Evolutionary conservation across 2,329 filamentous ascomycete genomes (phyloP).

Genomic region (Botryotinia narcissicola): DNA sequence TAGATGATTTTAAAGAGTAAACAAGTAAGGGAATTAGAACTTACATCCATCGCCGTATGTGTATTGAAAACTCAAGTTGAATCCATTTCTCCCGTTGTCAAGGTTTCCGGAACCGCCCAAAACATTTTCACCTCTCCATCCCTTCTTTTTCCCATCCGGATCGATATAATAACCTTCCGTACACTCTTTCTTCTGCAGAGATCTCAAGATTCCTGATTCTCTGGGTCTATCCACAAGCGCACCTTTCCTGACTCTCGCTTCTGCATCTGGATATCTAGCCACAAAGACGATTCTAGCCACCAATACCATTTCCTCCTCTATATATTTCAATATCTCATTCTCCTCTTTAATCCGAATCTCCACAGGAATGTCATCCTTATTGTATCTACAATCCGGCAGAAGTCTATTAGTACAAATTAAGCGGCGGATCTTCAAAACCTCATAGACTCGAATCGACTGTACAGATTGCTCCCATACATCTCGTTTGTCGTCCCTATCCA

Average conservation of each 20-base stretch:
- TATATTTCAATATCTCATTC: background rate
- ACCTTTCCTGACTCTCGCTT: background rate
- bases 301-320: slow-evolving; percentile 16
- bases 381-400: slow-evolving; percentile 40
- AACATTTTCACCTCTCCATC: slow-evolving; percentile 23
- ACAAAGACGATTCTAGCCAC: slow-evolving; percentile 19
- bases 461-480: slow-evolving; percentile 40
- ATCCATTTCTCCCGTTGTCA: background rate
- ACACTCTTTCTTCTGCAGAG: background rate
- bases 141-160: background rate
- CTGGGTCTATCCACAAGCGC: background rate
- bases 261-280: slow-evolving; percentile 5
- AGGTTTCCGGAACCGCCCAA: slow-evolving; percentile 20
- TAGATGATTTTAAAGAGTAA: background rate
- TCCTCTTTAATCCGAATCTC: slow-evolving; percentile 5
- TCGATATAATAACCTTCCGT: background rate
- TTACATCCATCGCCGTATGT: slow-evolving; percentile 30
- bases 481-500: slow-evolving; percentile 40
- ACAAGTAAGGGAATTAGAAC: background rate
- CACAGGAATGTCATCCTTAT: slow-evolving; percentile 20
- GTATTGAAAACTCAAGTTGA: slow-evolving; percentile 17
- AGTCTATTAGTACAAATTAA: slow-evolving; percentile 55
- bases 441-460: slow-evolving; percentile 42
- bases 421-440: slow-evolving; percentile 43
- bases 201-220: slow-evolving; percentile 1